Percentiles rank a stretch among this genome's conserved stretches.
These are phyloP conservation scores for Acanthochlamys bracteata DNA, from an alignment of 106 monocot genomes.

Conservation along the genomic window DNA sequence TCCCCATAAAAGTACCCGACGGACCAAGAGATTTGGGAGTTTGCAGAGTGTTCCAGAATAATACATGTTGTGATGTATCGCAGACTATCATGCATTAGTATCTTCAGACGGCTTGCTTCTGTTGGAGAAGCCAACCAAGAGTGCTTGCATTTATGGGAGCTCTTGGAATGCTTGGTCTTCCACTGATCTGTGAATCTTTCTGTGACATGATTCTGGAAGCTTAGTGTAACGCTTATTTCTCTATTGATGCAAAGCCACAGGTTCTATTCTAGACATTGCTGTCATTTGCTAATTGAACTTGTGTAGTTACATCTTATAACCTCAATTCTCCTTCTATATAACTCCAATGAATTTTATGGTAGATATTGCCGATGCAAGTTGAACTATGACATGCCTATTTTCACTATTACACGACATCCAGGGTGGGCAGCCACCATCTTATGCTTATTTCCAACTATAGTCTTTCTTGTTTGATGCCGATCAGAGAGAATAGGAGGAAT, in stretches of 20 bases:
- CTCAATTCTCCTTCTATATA: no score
- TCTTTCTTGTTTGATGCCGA: no score
- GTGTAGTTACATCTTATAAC: no score
- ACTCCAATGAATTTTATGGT: no score
- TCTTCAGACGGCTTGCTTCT: conserved; percentile 72
- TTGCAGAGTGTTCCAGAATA: conserved; percentile 78
- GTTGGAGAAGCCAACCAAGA: conserved; percentile 70
- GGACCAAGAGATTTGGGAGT: conserved; percentile 69
- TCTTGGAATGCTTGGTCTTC: conserved; percentile 84
- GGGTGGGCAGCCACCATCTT: no score
- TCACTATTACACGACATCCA: no score
- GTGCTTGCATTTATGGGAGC: conserved; percentile 86
- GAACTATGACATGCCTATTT: no score
- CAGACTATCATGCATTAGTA: conserved; percentile 78
- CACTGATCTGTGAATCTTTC: conserved; percentile 63
- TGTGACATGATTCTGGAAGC: conserved; percentile 71
- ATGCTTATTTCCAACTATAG: no score
- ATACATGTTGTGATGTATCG: conserved; percentile 84
- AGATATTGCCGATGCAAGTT: no score
- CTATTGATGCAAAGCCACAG: conserved; percentile 67
- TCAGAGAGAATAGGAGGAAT: no score
- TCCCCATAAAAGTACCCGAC: conserved; percentile 56
- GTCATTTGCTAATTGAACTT: neutral
- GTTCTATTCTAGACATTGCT: conserved; percentile 15
- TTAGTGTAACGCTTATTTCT: conserved; percentile 70